phyloP scores from a whole-genome alignment of 2,329 filamentous ascomycete genomes.

The Pseudogymnoascus sp. region DNA sequence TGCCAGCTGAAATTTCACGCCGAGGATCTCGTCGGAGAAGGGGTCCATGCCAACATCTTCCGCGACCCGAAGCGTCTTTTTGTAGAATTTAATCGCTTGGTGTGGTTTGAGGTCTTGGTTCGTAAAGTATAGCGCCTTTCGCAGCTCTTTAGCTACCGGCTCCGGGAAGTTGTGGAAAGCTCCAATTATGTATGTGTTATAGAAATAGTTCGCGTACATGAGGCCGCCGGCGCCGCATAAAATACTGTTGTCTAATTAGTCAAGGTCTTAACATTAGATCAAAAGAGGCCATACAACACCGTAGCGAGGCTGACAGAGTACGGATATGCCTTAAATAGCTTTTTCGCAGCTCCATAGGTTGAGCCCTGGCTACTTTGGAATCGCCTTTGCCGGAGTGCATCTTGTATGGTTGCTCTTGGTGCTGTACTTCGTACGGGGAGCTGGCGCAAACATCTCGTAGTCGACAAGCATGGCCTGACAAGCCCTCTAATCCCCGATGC shows the following conservation, averaged over 20 bases:
- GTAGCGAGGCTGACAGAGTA: slow-evolving; percentile 23
- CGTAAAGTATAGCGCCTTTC: slow-evolving; percentile 78
- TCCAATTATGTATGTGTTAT: slow-evolving; percentile 26
- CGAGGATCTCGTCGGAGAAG: slow-evolving; percentile 83
- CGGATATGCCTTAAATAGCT: slow-evolving; percentile 22
- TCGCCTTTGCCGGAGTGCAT: not conserved
- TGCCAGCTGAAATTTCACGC: slow-evolving; percentile 75
- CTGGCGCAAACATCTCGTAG: slow-evolving; percentile 4
- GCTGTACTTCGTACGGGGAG: not conserved
- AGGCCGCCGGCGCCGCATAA: slow-evolving; percentile 19
- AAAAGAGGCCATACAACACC: slow-evolving; percentile 16
- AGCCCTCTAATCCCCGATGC: slow-evolving; percentile 2
- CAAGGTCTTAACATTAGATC: not conserved
- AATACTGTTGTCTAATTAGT: slow-evolving; percentile 19
- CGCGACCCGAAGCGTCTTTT: slow-evolving; percentile 66
- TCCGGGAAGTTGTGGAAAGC: slow-evolving; percentile 53
- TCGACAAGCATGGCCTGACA: not conserved
- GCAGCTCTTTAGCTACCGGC: slow-evolving; percentile 66
- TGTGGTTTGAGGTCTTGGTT: slow-evolving; percentile 67
- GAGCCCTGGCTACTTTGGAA: slow-evolving; percentile 1
- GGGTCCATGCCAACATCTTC: slow-evolving; percentile 70
- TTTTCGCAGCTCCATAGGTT: slow-evolving; percentile 14
- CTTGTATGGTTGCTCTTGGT: not conserved
- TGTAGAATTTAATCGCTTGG: slow-evolving; percentile 75
- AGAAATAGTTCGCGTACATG: slow-evolving; percentile 24